These are phyloP conservation scores for Prunus davidiana DNA, from an alignment of 306 rosid species.

Conservation along the genomic window DNA sequence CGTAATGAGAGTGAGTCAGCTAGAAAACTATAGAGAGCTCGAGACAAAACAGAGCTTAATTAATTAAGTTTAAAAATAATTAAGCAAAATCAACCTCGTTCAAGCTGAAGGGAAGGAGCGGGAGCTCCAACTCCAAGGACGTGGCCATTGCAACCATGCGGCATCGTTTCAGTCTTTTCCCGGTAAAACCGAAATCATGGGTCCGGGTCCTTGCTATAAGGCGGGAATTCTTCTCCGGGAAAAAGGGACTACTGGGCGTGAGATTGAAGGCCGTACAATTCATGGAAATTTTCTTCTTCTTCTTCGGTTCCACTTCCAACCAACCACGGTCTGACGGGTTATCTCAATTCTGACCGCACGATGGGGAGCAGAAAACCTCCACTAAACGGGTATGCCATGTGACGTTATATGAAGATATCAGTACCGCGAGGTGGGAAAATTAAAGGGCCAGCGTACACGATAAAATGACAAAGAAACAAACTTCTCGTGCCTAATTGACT, in stretches of 20 bases:
- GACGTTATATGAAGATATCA: too few relatives aligned
- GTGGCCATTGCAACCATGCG: conserved; percentile 17
- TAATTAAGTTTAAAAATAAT: too few relatives aligned
- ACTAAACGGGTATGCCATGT: too few relatives aligned
- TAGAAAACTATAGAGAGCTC: not conserved
- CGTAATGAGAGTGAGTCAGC: too few relatives aligned
- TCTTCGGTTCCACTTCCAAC: not conserved
- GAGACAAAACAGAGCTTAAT: not conserved
- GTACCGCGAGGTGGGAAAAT: too few relatives aligned
- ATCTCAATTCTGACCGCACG: not conserved
- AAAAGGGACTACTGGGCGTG: not conserved
- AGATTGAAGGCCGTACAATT: conserved; percentile 22
- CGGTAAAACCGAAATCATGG: conserved; percentile 8
- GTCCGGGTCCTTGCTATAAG: not conserved
- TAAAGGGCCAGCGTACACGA: too few relatives aligned
- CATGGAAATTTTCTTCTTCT: not conserved
- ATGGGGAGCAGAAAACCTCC: too few relatives aligned
- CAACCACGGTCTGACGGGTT: not conserved
- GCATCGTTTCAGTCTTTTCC: conserved; percentile 11
- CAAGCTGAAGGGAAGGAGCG: conserved; percentile 42
- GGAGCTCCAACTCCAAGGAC: conserved; percentile 40
- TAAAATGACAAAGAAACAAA: too few relatives aligned
- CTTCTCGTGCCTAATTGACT: too few relatives aligned
- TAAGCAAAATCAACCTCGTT: conserved; percentile 21
- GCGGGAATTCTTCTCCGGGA: not conserved